Evolutionary conservation across 1,284 basidiomycete genomes (phyloP).

Genomic region (Heliocybe sulcata): DNA sequence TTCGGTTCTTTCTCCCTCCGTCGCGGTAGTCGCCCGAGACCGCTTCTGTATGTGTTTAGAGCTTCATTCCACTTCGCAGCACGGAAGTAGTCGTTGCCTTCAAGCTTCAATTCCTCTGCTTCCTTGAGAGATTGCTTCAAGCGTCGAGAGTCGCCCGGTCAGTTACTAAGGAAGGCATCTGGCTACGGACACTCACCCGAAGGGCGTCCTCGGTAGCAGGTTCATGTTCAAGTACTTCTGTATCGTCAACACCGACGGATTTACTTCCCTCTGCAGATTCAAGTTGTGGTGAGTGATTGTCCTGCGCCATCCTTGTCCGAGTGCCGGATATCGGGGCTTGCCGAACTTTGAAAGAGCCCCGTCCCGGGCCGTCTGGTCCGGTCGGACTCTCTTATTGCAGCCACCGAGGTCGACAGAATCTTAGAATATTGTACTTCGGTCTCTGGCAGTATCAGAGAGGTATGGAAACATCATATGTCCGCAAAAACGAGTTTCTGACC

Average conservation of each 20-base stretch:
- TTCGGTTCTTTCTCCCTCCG: conserved; percentile 18
- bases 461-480: no score
- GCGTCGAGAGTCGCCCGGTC: background rate
- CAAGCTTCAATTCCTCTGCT: conserved; percentile 53
- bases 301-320: background rate
- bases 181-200: no score
- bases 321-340: no score
- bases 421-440: no score
- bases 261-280: background rate
- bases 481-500: no score
- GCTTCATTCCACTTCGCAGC: conserved; percentile 57
- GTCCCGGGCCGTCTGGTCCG: no score
- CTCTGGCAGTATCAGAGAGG: no score
- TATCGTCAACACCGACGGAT: background rate
- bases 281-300: background rate
- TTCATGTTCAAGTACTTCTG: background rate
- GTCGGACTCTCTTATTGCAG: no score
- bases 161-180: no score
- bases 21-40: conserved; percentile 49
- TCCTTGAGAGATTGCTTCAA: conserved; percentile 35
- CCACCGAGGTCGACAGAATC: no score
- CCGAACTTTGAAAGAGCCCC: no score
- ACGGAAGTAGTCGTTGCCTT: conserved; percentile 49
- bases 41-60: conserved; percentile 52
- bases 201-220: background rate